Evolutionary conservation across 495 filamentous ascomycete genomes (phyloP).

Genomic region (Tuber brumale): DNA sequence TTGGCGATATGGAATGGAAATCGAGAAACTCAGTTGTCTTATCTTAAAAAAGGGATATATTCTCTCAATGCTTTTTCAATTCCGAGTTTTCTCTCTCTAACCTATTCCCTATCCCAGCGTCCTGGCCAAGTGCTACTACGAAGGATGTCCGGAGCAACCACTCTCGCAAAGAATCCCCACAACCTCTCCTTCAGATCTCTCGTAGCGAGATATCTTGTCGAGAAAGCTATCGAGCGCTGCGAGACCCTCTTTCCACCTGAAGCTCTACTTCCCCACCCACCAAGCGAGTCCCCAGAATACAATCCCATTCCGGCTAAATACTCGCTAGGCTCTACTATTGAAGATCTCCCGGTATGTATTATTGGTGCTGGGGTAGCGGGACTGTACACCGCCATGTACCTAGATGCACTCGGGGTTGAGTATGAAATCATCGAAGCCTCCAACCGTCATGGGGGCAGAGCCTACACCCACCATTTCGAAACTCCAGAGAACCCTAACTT

Average conservation of each 20-base stretch:
- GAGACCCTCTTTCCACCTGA: neutral
- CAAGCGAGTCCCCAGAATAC: no score
- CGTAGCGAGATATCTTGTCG: neutral
- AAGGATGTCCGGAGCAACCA: neutral
- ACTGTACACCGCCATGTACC: constrained; percentile 44
- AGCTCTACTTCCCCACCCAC: neutral
- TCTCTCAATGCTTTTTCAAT: no score
- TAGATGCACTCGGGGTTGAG: constrained; percentile 37
- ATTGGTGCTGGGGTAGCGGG: constrained; percentile 45
- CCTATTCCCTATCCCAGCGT: neutral
- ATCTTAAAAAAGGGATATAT: neutral
- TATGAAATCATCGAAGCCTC: constrained; percentile 43
- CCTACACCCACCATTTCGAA: constrained; percentile 33
- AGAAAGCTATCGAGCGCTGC: neutral
- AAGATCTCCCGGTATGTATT: constrained; percentile 37
- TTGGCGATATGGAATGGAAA: no score
- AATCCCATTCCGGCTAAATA: neutral
- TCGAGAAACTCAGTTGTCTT: neutral
- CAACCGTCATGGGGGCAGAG: constrained; percentile 40
- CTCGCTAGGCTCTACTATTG: neutral
- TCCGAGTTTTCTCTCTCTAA: neutral
- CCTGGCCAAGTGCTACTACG: neutral
- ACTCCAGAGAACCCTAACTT: neutral
- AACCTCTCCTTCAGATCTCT: neutral
- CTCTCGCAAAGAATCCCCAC: neutral